Evolutionary conservation across 2,329 filamentous ascomycete genomes (phyloP).

Genomic region (Laburnicola sp.): DNA sequence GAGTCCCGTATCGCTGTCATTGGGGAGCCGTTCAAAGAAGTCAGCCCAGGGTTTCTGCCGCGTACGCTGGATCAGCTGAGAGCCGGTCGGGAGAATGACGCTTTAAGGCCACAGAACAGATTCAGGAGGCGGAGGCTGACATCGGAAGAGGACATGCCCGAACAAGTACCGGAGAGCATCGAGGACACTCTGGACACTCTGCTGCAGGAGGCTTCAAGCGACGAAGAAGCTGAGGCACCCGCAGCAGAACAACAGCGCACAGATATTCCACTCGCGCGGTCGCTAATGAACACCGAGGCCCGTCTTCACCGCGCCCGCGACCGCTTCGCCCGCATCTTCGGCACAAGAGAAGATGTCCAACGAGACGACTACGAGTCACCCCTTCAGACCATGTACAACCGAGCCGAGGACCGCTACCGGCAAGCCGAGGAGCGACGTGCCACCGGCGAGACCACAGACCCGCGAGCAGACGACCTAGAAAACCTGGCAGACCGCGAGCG

Average conservation of each 20-base stretch:
- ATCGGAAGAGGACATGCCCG: conserved; percentile 28
- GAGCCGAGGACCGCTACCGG: conserved; percentile 50
- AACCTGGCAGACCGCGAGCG: conserved; percentile 29
- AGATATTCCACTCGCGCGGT: conserved; percentile 12
- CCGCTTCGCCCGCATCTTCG: conserved; percentile 47
- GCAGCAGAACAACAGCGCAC: not conserved
- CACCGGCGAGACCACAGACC: conserved; percentile 24
- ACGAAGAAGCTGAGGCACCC: conserved; percentile 11
- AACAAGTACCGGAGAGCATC: conserved; percentile 32
- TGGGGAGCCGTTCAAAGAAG: conserved; percentile 53
- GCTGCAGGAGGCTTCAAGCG: conserved; percentile 31
- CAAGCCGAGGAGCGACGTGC: conserved; percentile 45
- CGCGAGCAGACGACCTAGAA: conserved; percentile 24
- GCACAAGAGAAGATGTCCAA: conserved; percentile 52
- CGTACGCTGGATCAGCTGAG: conserved; percentile 52
- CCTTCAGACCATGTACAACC: conserved; percentile 52
- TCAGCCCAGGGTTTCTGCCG: conserved; percentile 52
- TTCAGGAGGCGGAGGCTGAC: conserved; percentile 25
- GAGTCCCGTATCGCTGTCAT: conserved; percentile 51
- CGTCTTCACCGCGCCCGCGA: conserved; percentile 32
- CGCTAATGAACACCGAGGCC: conserved; percentile 21
- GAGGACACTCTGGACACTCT: conserved; percentile 43
- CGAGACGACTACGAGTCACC: conserved; percentile 54
- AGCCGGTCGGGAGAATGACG: conserved; percentile 33
- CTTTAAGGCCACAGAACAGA: conserved; percentile 34